Percentiles rank a stretch among this genome's conserved stretches.
These are phyloP conservation scores for Rehmannia glutinosa DNA, from an alignment of 257 asterid genomes.

Conservation along the genomic window DNA sequence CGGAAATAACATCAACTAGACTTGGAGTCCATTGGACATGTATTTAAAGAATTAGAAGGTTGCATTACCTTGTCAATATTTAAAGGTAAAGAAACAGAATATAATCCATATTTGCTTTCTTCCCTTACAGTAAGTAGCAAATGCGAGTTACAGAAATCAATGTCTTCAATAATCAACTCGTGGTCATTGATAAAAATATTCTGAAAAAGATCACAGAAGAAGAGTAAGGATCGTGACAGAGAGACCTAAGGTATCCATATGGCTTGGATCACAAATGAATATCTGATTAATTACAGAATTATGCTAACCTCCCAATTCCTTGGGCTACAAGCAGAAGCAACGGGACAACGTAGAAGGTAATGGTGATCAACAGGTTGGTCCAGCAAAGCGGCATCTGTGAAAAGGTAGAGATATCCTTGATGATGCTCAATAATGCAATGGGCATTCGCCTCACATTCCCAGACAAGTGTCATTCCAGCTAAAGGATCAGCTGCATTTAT, in stretches of 20 bases:
- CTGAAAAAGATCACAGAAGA: conserved; percentile 40
- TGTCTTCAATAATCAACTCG: conserved; percentile 64
- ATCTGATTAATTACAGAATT: conserved; percentile 2
- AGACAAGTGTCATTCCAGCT: conserved; percentile 67
- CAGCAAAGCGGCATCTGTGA: conserved; percentile 66
- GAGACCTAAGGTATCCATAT: neutral
- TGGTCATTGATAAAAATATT: conserved; percentile 53
- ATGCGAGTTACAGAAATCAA: conserved; percentile 77
- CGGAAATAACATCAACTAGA: conserved; percentile 11
- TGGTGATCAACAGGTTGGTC: conserved; percentile 68
- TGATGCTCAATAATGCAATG: conserved; percentile 95
- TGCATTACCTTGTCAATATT: conserved; percentile 53
- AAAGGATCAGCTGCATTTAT: conserved; percentile 95
- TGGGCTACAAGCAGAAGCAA: conserved; percentile 30
- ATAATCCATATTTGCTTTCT: conserved; percentile 48
- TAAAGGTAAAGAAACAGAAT: conserved; percentile 72
- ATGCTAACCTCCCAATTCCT: conserved; percentile 85
- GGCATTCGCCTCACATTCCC: conserved; percentile 73
- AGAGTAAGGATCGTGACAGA: neutral
- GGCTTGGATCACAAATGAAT: conserved; percentile 1
- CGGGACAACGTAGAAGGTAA: conserved; percentile 65
- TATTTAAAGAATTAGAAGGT: conserved; percentile 13
- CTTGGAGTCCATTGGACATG: neutral
- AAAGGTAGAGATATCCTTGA: conserved; percentile 85
- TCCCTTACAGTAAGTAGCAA: conserved; percentile 55